Base-by-base conservation (phyloP, 2,329 filamentous ascomycete species). In the Colletotrichum orbiculare region DNA sequence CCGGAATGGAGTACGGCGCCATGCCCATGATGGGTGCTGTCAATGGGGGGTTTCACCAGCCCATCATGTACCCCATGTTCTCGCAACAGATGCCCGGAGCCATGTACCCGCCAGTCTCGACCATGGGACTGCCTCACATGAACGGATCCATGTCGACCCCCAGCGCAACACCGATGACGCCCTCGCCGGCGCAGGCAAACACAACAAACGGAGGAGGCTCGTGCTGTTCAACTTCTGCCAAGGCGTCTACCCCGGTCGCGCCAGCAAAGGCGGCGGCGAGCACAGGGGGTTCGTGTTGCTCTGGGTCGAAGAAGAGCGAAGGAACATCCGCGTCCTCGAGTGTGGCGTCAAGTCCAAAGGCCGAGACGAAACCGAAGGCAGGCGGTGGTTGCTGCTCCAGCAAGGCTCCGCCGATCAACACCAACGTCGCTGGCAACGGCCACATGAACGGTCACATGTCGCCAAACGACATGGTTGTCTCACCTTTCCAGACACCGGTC, bases 351-450 rank as follows among this genome's bases (percentile, higher is more conserved):
- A 68, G 67, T 35, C 67, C 65, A 10, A 68, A 63, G 50, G 45
- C 58, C 33, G 46, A 35, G 6, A 42, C 72, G 33, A 64, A 64
- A 54, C 58, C 68, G 2, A 71, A 71, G 47, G 53, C 66, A 10
- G 70, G 67, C 34, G 70, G 67, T 34, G 71, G 76, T 35, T 82
- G 79, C 56, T 82, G 81, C 69, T 79, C 75, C 11, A 76, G 75
- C 56, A 65, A 68, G 33, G 61, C 56, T 10, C 54, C 69, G 15
- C 50, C 64, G 6, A 64, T 64, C 9, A 59, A 67, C 12, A 57
- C 58, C 4, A 62, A 66, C 33, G 41, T 65, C 17, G 60, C 33
- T n/a, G 35, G 55, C 7, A 60, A 60, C 55, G 60, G 48, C 11
- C 58, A 65, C 13, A 25, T 65, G 35, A 65, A 65, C 2, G 58